Evolutionary conservation across 2,329 filamentous ascomycete species (phyloP), one percentile per base, ranked within the genome.

Genomic region (Aspergillus piperis): DNA sequence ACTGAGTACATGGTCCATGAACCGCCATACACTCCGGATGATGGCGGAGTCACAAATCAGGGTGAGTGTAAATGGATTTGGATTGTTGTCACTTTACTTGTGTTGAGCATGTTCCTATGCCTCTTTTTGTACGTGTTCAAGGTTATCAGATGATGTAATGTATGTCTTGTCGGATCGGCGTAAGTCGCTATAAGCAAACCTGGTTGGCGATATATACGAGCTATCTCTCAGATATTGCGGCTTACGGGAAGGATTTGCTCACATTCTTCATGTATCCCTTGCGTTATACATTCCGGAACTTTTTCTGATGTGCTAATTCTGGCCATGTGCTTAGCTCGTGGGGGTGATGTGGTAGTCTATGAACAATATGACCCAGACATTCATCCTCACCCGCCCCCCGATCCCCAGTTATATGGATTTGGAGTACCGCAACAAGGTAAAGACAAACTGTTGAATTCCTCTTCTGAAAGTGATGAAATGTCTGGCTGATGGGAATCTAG

Each of bases 21-120:
- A 42, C 39, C 39, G 3, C n/a, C n/a, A 8, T 42, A 8, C n/a
- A 17, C 8, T 19, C 8, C n/a, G 19, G 13, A 11, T 23, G 19
- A 19, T 25, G 8, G 4, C 10, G 23, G 6, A 4, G 2, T 5
- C 15, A 4, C 15, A 4, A 17, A 7, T 17, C 30, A 32, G n/a
- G 59, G 67, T 71, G 65, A 68, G 69, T 69, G 61, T 51, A 70
- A 62, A 58, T 68, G 62, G 62, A 57, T 70, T 15, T 70, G 54
- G 62, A 66, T 66, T 25, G 8, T 61, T 17, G 61, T 71, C 17
- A 62, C 63, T 13, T 2, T 70, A 23, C 54, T 68, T 23, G 49
- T 68, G 10, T 25, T 66, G 19, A 59, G 62, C 57, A 67, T 71
- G 64, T 68, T 68, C 38, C 53, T 68, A 2, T 68, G 65, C 59